These are phyloP conservation scores for Harringtonia aguacate DNA, from an alignment of 2,329 filamentous ascomycete genomes.

Conservation along the genomic window DNA sequence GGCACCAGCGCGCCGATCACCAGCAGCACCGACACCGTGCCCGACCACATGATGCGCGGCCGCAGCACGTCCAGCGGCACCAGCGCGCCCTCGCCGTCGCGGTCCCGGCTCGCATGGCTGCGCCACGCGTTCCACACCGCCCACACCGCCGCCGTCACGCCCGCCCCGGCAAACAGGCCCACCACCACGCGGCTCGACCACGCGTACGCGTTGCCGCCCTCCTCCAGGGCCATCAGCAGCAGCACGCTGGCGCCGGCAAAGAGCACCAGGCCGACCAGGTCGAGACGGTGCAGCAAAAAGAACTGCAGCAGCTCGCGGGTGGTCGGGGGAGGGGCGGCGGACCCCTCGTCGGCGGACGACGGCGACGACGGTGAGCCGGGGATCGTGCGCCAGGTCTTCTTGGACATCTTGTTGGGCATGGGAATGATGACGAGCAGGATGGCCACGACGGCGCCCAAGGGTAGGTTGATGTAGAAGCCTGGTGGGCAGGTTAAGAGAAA, in stretches of 20 bases:
- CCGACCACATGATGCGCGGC: constrained; percentile 13
- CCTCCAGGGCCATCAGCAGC: constrained; percentile 34
- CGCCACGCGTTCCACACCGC: constrained; percentile 28
- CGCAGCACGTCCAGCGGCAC: constrained; percentile 17
- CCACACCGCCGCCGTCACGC: constrained; percentile 27
- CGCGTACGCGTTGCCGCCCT: constrained; percentile 25
- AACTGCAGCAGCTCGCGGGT: too few species aligned
- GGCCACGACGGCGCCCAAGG: constrained; percentile 26
- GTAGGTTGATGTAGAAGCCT: constrained; percentile 37
- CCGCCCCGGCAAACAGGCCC: constrained; percentile 29
- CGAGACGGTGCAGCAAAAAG: constrained; percentile 18
- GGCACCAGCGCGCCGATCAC: constrained; percentile 14
- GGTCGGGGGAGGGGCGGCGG: too few species aligned
- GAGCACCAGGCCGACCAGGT: constrained; percentile 29
- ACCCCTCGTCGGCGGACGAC: constrained; percentile 15
- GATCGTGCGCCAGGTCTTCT: constrained; percentile 10
- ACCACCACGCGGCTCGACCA: constrained; percentile 30
- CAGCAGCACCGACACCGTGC: constrained; percentile 13
- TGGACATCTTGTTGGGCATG: constrained; percentile 25
- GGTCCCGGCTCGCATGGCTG: too few species aligned
- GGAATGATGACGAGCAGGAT: constrained; percentile 19
- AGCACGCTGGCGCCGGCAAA: constrained; percentile 29
- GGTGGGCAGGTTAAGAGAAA: background rate
- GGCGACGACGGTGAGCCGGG: constrained; percentile 14
- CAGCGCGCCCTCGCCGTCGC: constrained; percentile 14